A percentile compares a stretch with the other conserved stretches of the same genome.
Conservation (phyloP, 257 asterid genomes). For the Dorcoceras hygrometricum region DNA sequence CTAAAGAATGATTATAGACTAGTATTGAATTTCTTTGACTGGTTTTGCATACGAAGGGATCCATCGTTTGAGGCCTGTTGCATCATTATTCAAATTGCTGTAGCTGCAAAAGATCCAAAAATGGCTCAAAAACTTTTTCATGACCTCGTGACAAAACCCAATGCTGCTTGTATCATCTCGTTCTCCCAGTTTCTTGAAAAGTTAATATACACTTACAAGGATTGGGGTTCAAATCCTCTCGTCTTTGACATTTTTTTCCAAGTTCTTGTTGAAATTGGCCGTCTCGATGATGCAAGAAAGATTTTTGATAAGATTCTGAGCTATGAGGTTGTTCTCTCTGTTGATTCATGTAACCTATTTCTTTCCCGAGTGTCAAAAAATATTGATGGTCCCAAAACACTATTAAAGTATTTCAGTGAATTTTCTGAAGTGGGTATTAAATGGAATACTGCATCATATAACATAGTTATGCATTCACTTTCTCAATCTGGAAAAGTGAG, state of each 20-base stretch:
- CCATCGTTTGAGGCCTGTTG: constrained; percentile 88
- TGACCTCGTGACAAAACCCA: constrained; percentile 51
- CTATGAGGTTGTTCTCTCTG: constrained; percentile 68
- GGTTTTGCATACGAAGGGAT: constrained; percentile 68
- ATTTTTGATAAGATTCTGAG: constrained; percentile 64
- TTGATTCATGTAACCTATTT: constrained; percentile 70
- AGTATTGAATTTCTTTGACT: constrained; percentile 61
- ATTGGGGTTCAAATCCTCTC: constrained; percentile 79
- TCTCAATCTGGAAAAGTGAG: constrained; percentile 54
- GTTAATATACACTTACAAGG: constrained; percentile 74
- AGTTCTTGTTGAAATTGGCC: constrained; percentile 59
- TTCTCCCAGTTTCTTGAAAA: constrained; percentile 63
- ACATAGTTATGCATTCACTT: constrained; percentile 68
- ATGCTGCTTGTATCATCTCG: constrained; percentile 33
- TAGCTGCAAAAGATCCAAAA: constrained; percentile 52
- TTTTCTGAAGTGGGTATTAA: constrained; percentile 63
- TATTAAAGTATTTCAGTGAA: constrained; percentile 54
- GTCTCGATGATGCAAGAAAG: constrained; percentile 58
- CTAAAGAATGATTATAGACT: constrained; percentile 62
- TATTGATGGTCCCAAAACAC: constrained; percentile 42
- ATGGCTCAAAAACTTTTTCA: constrained; percentile 43
- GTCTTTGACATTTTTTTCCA: constrained; percentile 81
- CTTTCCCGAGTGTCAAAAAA: constrained; percentile 58
- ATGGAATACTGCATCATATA: constrained; percentile 76
- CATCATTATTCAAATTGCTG: constrained; percentile 68